These are phyloP conservation scores for Dillenia turbinata DNA, from an alignment of 164 flowering plant species.

Conservation along the genomic window DNA sequence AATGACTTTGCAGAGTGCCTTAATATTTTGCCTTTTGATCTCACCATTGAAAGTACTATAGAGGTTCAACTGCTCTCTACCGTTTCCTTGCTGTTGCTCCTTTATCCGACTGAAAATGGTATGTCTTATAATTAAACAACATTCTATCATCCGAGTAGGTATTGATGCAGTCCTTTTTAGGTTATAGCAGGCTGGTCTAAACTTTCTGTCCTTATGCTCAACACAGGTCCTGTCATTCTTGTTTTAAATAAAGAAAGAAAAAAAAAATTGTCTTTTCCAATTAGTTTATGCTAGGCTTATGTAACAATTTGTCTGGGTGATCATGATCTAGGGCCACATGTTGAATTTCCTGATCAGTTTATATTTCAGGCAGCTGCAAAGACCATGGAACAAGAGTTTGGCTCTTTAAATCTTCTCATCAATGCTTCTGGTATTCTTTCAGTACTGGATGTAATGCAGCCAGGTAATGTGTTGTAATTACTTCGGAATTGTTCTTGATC, in stretches of 20 bases:
- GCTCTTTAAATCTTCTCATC: slow-evolving; percentile 77
- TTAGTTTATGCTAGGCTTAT: no score
- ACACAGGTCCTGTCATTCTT: no score
- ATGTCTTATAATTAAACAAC: no score
- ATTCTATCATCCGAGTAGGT: no score
- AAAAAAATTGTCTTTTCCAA: no score
- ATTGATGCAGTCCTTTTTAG: no score
- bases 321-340: not conserved
- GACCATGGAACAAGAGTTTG: slow-evolving; percentile 54
- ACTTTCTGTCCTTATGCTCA: no score
- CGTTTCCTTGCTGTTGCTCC: not conserved
- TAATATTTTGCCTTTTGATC: slow-evolving; percentile 54
- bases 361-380: slow-evolving; percentile 65
- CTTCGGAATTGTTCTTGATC: no score
- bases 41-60: slow-evolving; percentile 71
- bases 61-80: slow-evolving; percentile 37
- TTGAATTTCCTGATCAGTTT: not conserved
- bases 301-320: no score
- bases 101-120: no score
- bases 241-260: no score
- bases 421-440: slow-evolving; percentile 94
- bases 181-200: no score
- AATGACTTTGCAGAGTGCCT: slow-evolving; percentile 62
- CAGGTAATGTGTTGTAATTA: slow-evolving; percentile 47
- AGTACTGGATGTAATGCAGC: slow-evolving; percentile 71